Evolutionary conservation across 1,139 yeast species (phyloP), one percentile per base, ranked within the genome.

Genomic region (Debaryomyces sp.): DNA sequence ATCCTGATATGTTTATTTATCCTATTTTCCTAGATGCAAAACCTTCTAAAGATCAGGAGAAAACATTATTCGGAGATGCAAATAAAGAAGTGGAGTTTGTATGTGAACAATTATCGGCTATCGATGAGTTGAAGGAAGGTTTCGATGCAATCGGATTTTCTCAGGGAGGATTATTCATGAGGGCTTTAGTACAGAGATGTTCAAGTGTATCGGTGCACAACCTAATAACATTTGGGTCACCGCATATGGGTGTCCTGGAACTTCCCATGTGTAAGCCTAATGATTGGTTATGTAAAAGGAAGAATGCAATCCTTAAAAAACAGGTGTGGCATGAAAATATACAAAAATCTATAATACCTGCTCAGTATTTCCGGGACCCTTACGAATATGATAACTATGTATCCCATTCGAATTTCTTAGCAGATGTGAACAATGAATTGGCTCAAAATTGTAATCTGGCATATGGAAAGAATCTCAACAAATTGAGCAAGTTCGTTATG

Each of bases 131-230:
- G 12, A 44, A 56, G 2, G 50, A 66, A 13, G 94, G 94, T 0
- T 85, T 87, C 61, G 87, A 87, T 61, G 89, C 85, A 5, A 75
- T 89, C 43, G 96, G 96, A 3, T 85, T 86, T 57, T 87, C 95
- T 0, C 96, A 89, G 61, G 96, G 96, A 32, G 96, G 96, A 0
- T 64, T 89, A 12, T 83, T 89, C 52, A 66, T 87, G 15, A 66
- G 96, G 43, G 87, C 85, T 2, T 76, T 87, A 41, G 73, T 81
- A 29, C 87, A 89, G 60, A 64, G 78, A 35, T 85, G 90, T 58
- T 50, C 64, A 1, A 69, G 71, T 46, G 68, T 85, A 1, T 70
- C 75, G 2, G 71, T 87, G 2, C 64, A 77, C 48, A 82, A 75
- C 44, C 68, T 89, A 44, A 71, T 88, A 13, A 85, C 96, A 0